Conservation (phyloP, 2,329 filamentous ascomycete species). For the Alternaria alternata region DNA sequence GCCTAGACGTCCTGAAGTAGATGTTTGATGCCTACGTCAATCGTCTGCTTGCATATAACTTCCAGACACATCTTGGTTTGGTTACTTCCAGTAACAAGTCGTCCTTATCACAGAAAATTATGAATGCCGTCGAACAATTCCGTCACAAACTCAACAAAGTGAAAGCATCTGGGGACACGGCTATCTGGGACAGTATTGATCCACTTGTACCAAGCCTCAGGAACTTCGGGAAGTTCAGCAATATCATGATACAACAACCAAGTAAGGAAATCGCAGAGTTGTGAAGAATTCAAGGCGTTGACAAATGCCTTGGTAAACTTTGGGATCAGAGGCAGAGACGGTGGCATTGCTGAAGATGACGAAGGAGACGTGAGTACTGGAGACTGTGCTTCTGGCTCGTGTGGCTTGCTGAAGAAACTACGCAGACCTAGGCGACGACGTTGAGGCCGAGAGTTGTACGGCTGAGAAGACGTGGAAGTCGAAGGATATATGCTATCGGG, state of each 20-base stretch:
- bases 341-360: not conserved
- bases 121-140: not conserved
- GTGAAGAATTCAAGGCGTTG: conserved; percentile 18
- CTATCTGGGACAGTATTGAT: conserved; percentile 8
- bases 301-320: conserved; percentile 25
- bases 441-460: not conserved
- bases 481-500: not conserved
- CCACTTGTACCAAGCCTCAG: conserved; percentile 23
- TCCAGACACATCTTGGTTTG: not conserved
- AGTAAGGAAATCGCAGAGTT: conserved; percentile 32
- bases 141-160: not conserved
- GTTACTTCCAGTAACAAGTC: not conserved
- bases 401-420: conserved; percentile 2
- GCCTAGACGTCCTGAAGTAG: not conserved
- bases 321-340: conserved; percentile 3
- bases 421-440: conserved; percentile 1
- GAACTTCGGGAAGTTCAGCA: conserved; percentile 28
- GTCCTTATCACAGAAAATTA: not conserved
- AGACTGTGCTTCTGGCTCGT: not conserved
- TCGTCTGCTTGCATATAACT: not conserved
- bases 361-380: conserved; percentile 11
- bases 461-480: not conserved
- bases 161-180: not conserved
- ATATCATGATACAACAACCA: conserved; percentile 38
- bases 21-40: not conserved